Base-by-base conservation (phyloP, 1,139 yeast species). In the Sugiyamaella pinicola region DNA sequence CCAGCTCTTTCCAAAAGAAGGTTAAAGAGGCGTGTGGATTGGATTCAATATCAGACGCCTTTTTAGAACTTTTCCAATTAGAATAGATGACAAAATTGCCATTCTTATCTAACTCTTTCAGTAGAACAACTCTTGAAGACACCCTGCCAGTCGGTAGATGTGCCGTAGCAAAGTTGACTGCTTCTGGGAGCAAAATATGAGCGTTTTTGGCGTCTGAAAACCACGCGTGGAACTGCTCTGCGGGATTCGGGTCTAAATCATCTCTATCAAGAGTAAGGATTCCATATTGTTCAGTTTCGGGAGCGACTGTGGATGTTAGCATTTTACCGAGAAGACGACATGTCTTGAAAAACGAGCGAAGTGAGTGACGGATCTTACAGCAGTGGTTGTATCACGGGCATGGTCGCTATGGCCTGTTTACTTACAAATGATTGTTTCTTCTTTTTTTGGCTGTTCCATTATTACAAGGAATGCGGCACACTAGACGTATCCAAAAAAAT, bases 1-100 rank as follows among this genome's bases (percentile, higher is more conserved):
- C 96, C 44, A 85, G 69, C 59, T 82, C 83, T 53, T 87, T 88
- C 98, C 99, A 93, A 73, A 90, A 91, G 69, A 91, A 95, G n/a
- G 85, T 85, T 59, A 93, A 74, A 1, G 95, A 82, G 1, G 91
- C 98, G 65, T 80, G 79, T 58, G 87, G 86, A 69, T 93, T 93
- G 40, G 85, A 73, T 38, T 73, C 73, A 57, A 83, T 74, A 68
- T 91, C 98, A 49, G 73, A 68, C 24, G 85, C 81, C 70, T 93
- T 93, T 70, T 88, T 89, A 38, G 96, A 85, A 9, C 85, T 78
- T 40, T 79, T 89, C 96, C 96, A 91, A 70, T 93, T 93, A 51
- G 96, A 88, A 71, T 87, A 93, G 35, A 93, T 77, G n/a, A 90
- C 81, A 62, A 93, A 86, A 35, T 73, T 57, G 4, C 97, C 99